Conservation (phyloP, 352 stramenopile genomes). For the Peronospora farinosa region DNA sequence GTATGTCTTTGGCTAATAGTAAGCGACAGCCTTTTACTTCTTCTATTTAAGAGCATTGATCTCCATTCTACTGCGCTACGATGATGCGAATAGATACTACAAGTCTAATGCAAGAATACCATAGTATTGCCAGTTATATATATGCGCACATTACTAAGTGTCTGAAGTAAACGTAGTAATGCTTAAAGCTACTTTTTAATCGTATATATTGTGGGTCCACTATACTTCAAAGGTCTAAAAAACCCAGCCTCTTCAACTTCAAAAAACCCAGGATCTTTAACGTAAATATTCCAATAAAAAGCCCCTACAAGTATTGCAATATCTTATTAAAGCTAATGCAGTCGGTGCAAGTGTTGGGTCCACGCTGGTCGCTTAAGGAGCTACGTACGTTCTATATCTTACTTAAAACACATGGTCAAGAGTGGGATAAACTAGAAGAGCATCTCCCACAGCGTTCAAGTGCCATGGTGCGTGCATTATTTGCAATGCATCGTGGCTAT, state of each 20-base stretch:
- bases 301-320: background rate
- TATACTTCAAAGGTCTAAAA: no score
- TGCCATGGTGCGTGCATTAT: slow-evolving; percentile 57
- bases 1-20: background rate
- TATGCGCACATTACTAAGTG: no score
- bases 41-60: no score
- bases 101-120: no score
- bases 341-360: slow-evolving; percentile 28
- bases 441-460: slow-evolving; percentile 41
- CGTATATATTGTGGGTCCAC: no score
- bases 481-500: slow-evolving; percentile 64
- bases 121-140: no score
- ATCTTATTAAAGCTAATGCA: background rate
- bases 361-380: slow-evolving; percentile 56
- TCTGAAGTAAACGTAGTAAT: no score
- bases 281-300: slow-evolving; percentile 4
- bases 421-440: slow-evolving; percentile 50
- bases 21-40: background rate
- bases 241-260: no score
- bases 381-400: slow-evolving; percentile 65
- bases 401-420: slow-evolving; percentile 40
- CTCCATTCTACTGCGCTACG: no score
- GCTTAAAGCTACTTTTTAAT: no score
- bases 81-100: no score
- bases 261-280: no score